A percentile compares a stretch with the other conserved stretches of the same genome.
phyloP scores from a whole-genome alignment of 2,329 filamentous ascomycete species.

The Pseudopithomyces maydicus region DNA sequence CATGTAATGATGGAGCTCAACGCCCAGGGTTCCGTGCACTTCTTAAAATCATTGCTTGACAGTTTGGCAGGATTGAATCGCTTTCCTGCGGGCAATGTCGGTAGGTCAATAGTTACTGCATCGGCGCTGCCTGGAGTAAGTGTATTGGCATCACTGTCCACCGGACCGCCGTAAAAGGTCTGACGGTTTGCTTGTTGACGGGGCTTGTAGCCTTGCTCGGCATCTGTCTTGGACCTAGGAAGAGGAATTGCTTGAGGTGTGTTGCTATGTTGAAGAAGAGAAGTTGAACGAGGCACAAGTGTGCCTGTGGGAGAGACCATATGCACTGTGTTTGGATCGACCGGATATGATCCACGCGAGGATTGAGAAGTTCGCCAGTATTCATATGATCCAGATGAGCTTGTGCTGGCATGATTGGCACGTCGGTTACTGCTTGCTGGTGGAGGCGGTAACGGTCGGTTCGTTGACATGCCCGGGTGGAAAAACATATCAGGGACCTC shows the following conservation, averaged over 20 bases:
- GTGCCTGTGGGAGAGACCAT: constrained; percentile 39
- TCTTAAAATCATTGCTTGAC: constrained; percentile 78
- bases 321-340: constrained; percentile 34
- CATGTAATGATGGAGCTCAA: constrained; percentile 85
- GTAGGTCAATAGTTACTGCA: constrained; percentile 75
- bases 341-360: constrained; percentile 37
- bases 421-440: constrained; percentile 62
- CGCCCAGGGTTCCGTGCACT: constrained; percentile 89
- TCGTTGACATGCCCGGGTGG: constrained; percentile 75
- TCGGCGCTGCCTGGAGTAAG: constrained; percentile 56
- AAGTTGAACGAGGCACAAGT: constrained; percentile 53
- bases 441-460: constrained; percentile 66
- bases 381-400: constrained; percentile 53
- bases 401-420: constrained; percentile 44
- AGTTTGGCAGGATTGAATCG: constrained; percentile 88
- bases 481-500: constrained; percentile 93
- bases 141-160: constrained; percentile 57
- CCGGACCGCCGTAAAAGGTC: constrained; percentile 39
- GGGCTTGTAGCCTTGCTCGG: constrained; percentile 62
- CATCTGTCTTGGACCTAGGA: constrained; percentile 93
- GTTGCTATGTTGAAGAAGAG: constrained; percentile 79
- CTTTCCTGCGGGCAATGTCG: constrained; percentile 77
- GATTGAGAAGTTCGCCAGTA: constrained; percentile 44
- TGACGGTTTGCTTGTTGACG: constrained; percentile 49
- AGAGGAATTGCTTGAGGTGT: constrained; percentile 80